Conservation (phyloP, 345 rosid genomes). For the Corchorus olitorius region DNA sequence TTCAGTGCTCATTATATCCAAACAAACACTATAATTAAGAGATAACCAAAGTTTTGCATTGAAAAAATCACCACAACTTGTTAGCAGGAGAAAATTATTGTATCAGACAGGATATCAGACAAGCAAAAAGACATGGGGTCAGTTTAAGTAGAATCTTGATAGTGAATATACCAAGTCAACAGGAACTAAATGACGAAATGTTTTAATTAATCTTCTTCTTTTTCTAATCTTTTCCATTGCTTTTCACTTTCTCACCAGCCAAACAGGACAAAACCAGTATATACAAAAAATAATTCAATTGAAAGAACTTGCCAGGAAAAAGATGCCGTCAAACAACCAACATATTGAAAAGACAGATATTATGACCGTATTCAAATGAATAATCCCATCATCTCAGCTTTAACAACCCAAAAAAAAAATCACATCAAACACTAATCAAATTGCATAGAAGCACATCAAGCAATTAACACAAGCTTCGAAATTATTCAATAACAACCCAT, state of each 20-base stretch:
- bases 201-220: background rate
- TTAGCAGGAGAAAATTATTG: background rate
- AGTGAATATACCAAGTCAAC: background rate
- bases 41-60: background rate
- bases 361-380: too few species aligned
- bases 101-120: background rate
- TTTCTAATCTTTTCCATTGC: background rate
- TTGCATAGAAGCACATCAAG: background rate
- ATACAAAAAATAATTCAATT: background rate
- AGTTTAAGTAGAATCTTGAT: background rate
- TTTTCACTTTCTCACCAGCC: constrained; percentile 14
- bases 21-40: background rate
- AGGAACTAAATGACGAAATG: background rate
- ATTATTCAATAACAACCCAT: too few species aligned
- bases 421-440: background rate
- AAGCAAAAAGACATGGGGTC: constrained; percentile 1
- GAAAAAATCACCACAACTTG: background rate
- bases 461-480: background rate
- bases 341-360: too few species aligned
- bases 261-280: background rate
- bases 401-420: too few species aligned
- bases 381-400: too few species aligned
- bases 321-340: too few species aligned
- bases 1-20: background rate
- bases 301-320: background rate